Base-by-base conservation (phyloP, 2,329 filamentous ascomycete genomes). In the Didymella glomerata region DNA sequence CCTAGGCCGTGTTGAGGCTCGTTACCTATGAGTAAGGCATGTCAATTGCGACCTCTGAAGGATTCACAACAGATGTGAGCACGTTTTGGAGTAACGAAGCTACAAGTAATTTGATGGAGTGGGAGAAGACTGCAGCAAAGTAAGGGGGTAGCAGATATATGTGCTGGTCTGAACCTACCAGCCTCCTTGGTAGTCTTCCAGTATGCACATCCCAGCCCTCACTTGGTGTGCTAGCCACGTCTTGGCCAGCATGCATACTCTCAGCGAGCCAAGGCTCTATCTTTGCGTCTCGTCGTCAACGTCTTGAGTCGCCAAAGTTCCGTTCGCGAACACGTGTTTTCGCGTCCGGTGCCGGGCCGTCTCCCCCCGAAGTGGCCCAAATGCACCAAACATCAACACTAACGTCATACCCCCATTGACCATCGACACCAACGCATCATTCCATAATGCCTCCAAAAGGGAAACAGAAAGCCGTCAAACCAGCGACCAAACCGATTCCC, bases 381-480 rank as follows among this genome's bases (percentile, higher is more conserved):
- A 38, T 14, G 22, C 32, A 27, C 22, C 47, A 47, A 54, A 40
- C 50, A 59, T 59, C 46, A 54, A 54, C 51, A 59, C 11, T 34
- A 38, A 59, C 56, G 50, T 59, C 56, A 59, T 59, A 45, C 49
- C 32, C 22, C 40, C 48, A 52, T 18, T 38, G 16, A 20, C 40
- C 18, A 34, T 27, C 51, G 13, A 44, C 47, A 42, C 24, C 18
- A 30, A 32, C 48, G 10, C 24, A 16, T 22, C 42, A 14, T 36
- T 10, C 30, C 38, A 57, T 36, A 30, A 70, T 69, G 67, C 60
- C 68, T 8, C 66, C 68, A 7, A 68, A 68, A 61, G 30, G 61
- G 22, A 63, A 61, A 45, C 63, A 68, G 45, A 65, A 67, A 48
- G 55, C 61, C 10, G 44, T 52, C n/a, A 67, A 66, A 60, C 8